Percentiles rank a stretch among this genome's conserved stretches.
These are phyloP conservation scores for Pseudocercospora ulei DNA, from an alignment of 2,329 filamentous ascomycete species.

Conservation along the genomic window DNA sequence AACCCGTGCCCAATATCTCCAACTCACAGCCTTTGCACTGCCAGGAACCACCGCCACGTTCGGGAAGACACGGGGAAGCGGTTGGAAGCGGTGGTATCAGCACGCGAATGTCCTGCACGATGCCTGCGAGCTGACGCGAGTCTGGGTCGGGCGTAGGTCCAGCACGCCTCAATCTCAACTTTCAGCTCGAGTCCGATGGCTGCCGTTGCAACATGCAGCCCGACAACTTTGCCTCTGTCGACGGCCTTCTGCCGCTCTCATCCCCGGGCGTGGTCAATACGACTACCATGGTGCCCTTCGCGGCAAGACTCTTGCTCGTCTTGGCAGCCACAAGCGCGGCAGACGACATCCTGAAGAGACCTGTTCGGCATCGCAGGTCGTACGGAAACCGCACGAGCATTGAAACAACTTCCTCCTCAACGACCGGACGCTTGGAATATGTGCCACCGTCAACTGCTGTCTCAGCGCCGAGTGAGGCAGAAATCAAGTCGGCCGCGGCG, in stretches of 20 bases:
- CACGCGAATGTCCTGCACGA: constrained; percentile 21
- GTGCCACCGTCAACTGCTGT: constrained; percentile 4
- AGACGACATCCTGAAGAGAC: constrained; percentile 2
- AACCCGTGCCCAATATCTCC: too few species aligned
- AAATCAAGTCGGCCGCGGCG: neutral
- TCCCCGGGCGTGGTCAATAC: constrained; percentile 1
- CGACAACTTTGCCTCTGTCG: too few species aligned
- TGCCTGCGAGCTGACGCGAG: constrained; percentile 15
- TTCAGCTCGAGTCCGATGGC: constrained; percentile 8
- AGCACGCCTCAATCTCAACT: constrained; percentile 14
- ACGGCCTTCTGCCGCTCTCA: too few species aligned
- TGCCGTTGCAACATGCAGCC: constrained; percentile 7
- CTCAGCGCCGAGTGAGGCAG: neutral
- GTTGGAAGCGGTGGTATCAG: constrained; percentile 14
- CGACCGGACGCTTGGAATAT: neutral
- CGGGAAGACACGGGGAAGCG: constrained; percentile 14
- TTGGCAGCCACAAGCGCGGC: constrained; percentile 11
- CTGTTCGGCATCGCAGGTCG: constrained; percentile 1
- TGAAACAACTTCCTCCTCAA: neutral
- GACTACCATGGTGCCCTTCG: constrained; percentile 13
- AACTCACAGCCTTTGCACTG: too few species aligned
- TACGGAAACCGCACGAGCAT: constrained; percentile 8
- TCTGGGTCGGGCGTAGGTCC: constrained; percentile 14
- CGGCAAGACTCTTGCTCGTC: constrained; percentile 12
- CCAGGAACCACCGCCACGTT: constrained; percentile 20